A percentile compares a stretch with the other conserved stretches of the same genome.
These are phyloP conservation scores for Cercospora janseana DNA, from an alignment of 2,329 filamentous ascomycete species.

Conservation along the genomic window DNA sequence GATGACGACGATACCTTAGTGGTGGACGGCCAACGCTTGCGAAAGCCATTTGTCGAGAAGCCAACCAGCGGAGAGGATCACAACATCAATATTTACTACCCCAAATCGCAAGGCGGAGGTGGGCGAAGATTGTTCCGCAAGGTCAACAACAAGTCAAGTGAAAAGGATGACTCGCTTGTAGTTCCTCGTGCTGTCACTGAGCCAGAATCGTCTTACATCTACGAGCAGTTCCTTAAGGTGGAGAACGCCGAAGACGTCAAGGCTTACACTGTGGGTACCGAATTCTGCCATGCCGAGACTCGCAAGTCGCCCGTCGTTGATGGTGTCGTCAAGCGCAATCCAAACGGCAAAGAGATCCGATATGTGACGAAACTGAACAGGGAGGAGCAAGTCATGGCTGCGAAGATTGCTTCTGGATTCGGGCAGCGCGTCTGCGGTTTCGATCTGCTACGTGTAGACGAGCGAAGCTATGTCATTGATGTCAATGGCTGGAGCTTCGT, in stretches of 20 bases:
- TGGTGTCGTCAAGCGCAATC: constrained; percentile 91
- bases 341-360: constrained; percentile 92
- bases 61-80: constrained; percentile 98
- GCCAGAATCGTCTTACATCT: constrained; percentile 80
- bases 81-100: constrained; percentile 98
- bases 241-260: constrained; percentile 99
- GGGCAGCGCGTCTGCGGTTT: constrained; percentile 96
- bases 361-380: constrained; percentile 84
- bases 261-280: constrained; percentile 90
- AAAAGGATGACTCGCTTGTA: constrained; percentile 75
- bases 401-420: constrained; percentile 86
- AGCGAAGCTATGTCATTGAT: constrained; percentile 95
- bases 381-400: constrained; percentile 81
- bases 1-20: constrained; percentile 84
- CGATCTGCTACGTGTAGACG: constrained; percentile 81
- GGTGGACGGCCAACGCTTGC: constrained; percentile 78
- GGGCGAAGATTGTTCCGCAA: constrained; percentile 92
- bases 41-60: constrained; percentile 97
- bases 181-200: constrained; percentile 81
- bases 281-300: constrained; percentile 94
- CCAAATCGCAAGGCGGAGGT: constrained; percentile 79
- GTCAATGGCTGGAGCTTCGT: constrained; percentile 99
- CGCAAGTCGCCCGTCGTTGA: constrained; percentile 97
- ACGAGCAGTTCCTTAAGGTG: constrained; percentile 94
- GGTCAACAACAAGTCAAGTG: constrained; percentile 98